Conservation (phyloP, 2,329 filamentous ascomycete genomes). For the Fusarium domesticum region DNA sequence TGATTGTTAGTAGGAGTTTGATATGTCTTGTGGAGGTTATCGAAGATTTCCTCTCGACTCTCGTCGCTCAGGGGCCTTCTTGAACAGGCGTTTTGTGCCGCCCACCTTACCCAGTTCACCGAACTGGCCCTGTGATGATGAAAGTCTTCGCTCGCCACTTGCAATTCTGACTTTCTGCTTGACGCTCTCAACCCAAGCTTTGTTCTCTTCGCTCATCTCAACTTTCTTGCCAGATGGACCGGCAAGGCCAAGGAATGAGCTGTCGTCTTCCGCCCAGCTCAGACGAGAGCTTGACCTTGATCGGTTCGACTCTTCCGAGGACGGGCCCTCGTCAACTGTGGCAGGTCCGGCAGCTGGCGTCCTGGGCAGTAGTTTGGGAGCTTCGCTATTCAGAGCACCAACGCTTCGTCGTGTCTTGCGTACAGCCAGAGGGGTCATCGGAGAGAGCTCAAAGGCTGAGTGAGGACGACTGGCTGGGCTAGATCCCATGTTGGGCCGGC, state of each 20-base stretch:
- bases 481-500: slow-evolving; percentile 35
- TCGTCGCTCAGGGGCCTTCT: slow-evolving; percentile 36
- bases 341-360: slow-evolving; percentile 42
- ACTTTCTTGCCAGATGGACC: slow-evolving; percentile 65
- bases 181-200: slow-evolving; percentile 79
- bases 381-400: slow-evolving; percentile 35
- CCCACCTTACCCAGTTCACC: slow-evolving; percentile 71
- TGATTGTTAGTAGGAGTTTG: slow-evolving; percentile 2
- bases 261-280: slow-evolving; percentile 59
- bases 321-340: slow-evolving; percentile 39
- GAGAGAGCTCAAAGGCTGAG: slow-evolving; percentile 38
- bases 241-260: slow-evolving; percentile 62
- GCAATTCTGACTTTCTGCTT: slow-evolving; percentile 74
- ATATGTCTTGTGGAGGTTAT: slow-evolving; percentile 12
- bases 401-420: slow-evolving; percentile 53
- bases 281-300: slow-evolving; percentile 53
- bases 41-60: slow-evolving; percentile 22
- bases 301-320: slow-evolving; percentile 43
- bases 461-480: slow-evolving; percentile 41
- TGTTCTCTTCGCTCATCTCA: slow-evolving; percentile 68
- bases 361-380: slow-evolving; percentile 36
- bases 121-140: slow-evolving; percentile 44
- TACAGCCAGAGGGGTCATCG: slow-evolving; percentile 50
- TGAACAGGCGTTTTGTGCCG: slow-evolving; percentile 68
- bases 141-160: slow-evolving; percentile 53